Base-by-base conservation (phyloP, 2,329 filamentous ascomycete genomes). In the Trichoderma sp. region DNA sequence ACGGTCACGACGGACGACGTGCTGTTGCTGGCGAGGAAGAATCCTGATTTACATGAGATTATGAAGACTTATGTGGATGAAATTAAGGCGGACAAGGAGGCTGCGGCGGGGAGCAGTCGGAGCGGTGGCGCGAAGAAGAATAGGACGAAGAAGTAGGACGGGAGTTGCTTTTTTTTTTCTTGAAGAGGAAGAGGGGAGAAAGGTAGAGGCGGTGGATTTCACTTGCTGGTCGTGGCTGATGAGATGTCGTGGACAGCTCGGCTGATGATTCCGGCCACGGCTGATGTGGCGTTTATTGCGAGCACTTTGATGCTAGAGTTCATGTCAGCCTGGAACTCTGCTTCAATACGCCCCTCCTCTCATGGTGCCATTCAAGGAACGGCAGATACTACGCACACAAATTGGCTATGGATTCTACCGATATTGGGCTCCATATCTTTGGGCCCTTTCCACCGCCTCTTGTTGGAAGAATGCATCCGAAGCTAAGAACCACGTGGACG, bases 1-100 rank as follows among this genome's bases (percentile, higher is more conserved):
- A 94, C 90, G 0, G 86, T 99, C 71, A 92, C 89, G 42, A 91
- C 90, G 0, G 91, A 94, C 61, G 95, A 99, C 76, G 94, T 98
- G 13, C 82, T 98, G 74, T 86, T 99, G 8, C 86, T 99, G 34
- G 90, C 92, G 29, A 84, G 95, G 70, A 89, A 94, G 68, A 99
- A 98, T 73, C 91, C 94, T 67, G 93, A 93, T 19, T 80, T 99
- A 22, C 89, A 94, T 72, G 84, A 84, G 17, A 88, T 98, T 37
- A 84, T 99, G 75, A 86, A 86, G 76, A 84, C 87, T 60, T 89
- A 89, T 73, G 82, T 93, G 32, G 89, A 93, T 66, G 80, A 83
- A 71, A 80, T 84, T 70, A 87, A 86, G 74, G 84, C 83, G 1
- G 78, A 81, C 50, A 74, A 73, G 69, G 74, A 72, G 65, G 70